Base-by-base conservation (phyloP, 345 rosid species). In the Bruguiera parviflora region DNA sequence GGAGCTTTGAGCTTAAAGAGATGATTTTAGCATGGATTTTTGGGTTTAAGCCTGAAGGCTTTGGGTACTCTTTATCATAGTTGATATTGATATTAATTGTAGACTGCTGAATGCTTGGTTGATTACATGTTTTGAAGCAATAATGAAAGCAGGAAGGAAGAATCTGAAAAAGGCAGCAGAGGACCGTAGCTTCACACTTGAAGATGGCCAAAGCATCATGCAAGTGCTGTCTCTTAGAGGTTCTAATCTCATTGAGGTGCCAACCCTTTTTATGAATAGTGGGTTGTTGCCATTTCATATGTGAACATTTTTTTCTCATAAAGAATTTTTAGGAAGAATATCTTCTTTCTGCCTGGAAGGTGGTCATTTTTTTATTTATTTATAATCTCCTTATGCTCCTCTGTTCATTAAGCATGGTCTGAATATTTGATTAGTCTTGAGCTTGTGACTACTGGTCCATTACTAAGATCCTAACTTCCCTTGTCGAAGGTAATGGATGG, bases 151-250 rank as follows among this genome's bases (percentile, higher is more conserved):
- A 76, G 91, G 96, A 67, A 84, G 98, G 79, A 91, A 84, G 86
- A 91, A 89, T 83, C 76, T 94, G 80, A 87, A 84, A 81, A 84
- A 90, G 74, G 97, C 92, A 33, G 84, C 86, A 1, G 78, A 75
- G 69, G 94, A 87, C 24, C 83, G 76, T 56, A 80, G 71, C 16
- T 77, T 91, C 37, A 79, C 73, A 11, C 85, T 91, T 65, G 77
- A 80, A 82, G 84, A 85, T 78, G 90, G 92, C 19, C 88, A 94
- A 33, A 87, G 80, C 73, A 80, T 94, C 62, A 85, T 81, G 71
- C 90, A 86, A 67, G 97, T 89, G 65, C 77, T 91, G 61, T 91
- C 98, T 72, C 89, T 91, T 65, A 79, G 92, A 74, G 96, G 98
- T 57, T 91, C 97, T 80, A 94, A 91, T 82, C 83, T 87, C 75